phyloP scores from a whole-genome alignment of 2,329 filamentous ascomycete species.

The Tolypocladium guangdongense region DNA sequence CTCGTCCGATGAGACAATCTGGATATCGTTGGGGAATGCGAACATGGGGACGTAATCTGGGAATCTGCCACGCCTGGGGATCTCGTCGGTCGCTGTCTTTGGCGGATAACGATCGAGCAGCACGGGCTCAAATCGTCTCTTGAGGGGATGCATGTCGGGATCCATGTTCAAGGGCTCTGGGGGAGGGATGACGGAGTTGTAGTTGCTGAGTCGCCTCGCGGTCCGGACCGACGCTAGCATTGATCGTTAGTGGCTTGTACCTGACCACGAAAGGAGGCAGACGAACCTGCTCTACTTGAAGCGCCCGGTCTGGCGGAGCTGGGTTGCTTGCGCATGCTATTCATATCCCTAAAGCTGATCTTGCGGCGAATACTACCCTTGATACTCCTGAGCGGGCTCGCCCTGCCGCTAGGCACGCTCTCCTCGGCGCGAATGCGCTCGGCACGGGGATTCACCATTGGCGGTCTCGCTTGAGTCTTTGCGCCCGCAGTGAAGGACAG shows the following conservation, averaged over 20 bases:
- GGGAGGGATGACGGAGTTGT: constrained; percentile 93
- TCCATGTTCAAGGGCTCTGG: constrained; percentile 84
- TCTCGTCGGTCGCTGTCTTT: constrained; percentile 68
- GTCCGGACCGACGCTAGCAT: constrained; percentile 58
- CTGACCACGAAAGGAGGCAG: constrained; percentile 3
- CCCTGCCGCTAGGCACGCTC: constrained; percentile 35
- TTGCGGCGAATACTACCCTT: constrained; percentile 85
- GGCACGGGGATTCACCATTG: constrained; percentile 67
- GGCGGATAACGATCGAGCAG: constrained; percentile 88
- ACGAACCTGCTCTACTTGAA: constrained; percentile 30
- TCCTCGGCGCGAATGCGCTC: constrained; percentile 77
- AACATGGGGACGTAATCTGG: constrained; percentile 99
- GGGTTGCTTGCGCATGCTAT: constrained; percentile 80
- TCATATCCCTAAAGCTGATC: constrained; percentile 91
- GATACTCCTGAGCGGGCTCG: constrained; percentile 47
- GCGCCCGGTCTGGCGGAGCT: constrained; percentile 62
- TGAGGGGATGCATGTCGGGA: constrained; percentile 90
- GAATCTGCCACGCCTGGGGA: constrained; percentile 71
- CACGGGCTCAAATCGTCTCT: constrained; percentile 91
- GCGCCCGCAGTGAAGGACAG: constrained; percentile 80
- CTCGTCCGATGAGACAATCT: constrained; percentile 90
- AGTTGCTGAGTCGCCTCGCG: constrained; percentile 83
- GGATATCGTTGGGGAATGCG: constrained; percentile 95
- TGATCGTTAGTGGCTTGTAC: constrained; percentile 15
- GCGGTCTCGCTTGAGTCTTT: constrained; percentile 56